A percentile compares a stretch with the other conserved stretches of the same genome.
Evolutionary conservation across 2,329 filamentous ascomycete genomes (phyloP).

Genomic region (Westerdykella aurantiaca): DNA sequence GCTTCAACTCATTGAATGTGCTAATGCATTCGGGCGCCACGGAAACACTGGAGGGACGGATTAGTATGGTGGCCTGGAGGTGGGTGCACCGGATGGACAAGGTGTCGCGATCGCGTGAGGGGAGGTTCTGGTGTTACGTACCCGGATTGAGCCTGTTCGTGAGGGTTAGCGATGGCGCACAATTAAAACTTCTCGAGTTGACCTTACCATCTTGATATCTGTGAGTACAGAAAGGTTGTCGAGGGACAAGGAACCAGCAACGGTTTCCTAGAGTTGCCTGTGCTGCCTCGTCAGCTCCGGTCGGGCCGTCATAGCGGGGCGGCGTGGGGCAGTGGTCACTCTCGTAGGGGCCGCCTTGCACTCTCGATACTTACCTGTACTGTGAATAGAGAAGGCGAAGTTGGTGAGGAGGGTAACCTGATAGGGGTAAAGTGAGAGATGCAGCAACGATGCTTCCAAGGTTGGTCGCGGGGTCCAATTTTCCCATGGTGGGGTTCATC

Average conservation of each 20-base stretch:
- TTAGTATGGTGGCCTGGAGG: slow-evolving; percentile 13
- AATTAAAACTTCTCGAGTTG: neutral
- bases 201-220: slow-evolving; percentile 33
- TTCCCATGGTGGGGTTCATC: slow-evolving; percentile 1
- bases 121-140: slow-evolving; percentile 26
- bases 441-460: slow-evolving; percentile 3
- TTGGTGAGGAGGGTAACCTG: slow-evolving; percentile 21
- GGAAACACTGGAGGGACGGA: slow-evolving; percentile 54
- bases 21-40: slow-evolving; percentile 65
- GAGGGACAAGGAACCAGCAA: slow-evolving; percentile 17
- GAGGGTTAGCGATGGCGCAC: slow-evolving; percentile 12
- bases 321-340: too few species aligned
- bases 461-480: slow-evolving; percentile 1
- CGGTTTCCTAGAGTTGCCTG: slow-evolving; percentile 28
- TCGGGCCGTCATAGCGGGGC: slow-evolving; percentile 7
- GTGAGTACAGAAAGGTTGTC: slow-evolving; percentile 16
- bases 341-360: too few species aligned
- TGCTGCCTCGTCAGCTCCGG: slow-evolving; percentile 36
- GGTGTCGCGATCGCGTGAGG: slow-evolving; percentile 5
- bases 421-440: slow-evolving; percentile 9
- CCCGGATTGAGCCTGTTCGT: slow-evolving; percentile 40
- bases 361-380: too few species aligned
- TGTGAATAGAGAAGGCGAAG: slow-evolving; percentile 3
- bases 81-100: slow-evolving; percentile 1
- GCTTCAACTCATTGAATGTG: slow-evolving; percentile 75